Base-by-base conservation (phyloP, 2,329 filamentous ascomycete genomes). In the Colletotrichum agaves region DNA sequence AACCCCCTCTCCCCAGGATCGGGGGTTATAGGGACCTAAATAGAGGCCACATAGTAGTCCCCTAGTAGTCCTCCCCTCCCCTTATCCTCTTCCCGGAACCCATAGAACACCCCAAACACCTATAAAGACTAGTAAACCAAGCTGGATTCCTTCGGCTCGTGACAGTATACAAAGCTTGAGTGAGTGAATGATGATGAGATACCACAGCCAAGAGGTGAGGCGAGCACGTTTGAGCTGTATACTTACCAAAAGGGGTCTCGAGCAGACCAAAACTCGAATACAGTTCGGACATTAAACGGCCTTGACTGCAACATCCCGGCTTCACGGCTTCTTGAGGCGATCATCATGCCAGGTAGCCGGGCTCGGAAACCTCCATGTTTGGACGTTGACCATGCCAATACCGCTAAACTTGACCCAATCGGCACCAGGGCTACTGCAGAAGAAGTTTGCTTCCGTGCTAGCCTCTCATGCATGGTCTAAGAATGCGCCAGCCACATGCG, bases 221-320 rank as follows among this genome's bases (percentile, higher is more conserved):
- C 27, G 64, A 64, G 60, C 46, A 64, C 35, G 53, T 59, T 64
- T 53, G 53, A 49, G 60, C 61, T 67, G 59, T 67, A 67, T 67
- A 67, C 52, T 37, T 52, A 12, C 7, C 12, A 13, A 12, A 35
- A 37, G 37, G 10, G 43, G 31, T 31, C 46, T 53, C 33, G 44
- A 39, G 31, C 53, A 31, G 13, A 23, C 10, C n/a, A 33, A 10
- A 46, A 41, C 21, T 39, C 23, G 21, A 63, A 15, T 15, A 19
- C 37, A 15, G 27, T 17, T 27, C 23, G 35, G 37, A 50, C n/a
- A 7, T 41, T 27, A 33, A 44, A 63, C 3, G 6, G 39, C n/a
- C n/a, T 27, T 12, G 39, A 31, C 7, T 6, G 43, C 52, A 39
- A 2, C 6, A 59, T 41, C 31, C 31, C 60, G 23, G 39, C 11